These are phyloP conservation scores for Macaranga tanarius DNA, from an alignment of 441 rosid species.

Conservation along the genomic window DNA sequence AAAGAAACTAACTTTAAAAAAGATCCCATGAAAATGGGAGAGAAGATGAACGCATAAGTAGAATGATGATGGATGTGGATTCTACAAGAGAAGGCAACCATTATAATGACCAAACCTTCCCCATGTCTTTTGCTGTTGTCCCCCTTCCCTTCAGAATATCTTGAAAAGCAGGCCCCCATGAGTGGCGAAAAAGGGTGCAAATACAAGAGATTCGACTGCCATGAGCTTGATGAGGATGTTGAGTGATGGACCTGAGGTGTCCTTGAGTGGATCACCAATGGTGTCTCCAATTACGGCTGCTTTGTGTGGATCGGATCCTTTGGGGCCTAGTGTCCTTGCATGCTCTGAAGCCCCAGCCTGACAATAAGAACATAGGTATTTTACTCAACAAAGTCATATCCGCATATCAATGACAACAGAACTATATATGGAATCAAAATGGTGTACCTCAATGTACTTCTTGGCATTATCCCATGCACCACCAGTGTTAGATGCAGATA, in stretches of 20 bases:
- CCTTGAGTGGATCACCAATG: constrained; percentile 79
- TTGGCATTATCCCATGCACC: constrained; percentile 93
- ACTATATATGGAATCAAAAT: background rate
- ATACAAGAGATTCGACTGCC: constrained; percentile 86
- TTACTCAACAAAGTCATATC: background rate
- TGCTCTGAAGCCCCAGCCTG: constrained; percentile 88
- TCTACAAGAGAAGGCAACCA: constrained; percentile 9
- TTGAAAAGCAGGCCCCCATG: constrained; percentile 81
- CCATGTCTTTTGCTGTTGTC: background rate
- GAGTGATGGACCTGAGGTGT: constrained; percentile 79
- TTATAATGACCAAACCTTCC: background rate
- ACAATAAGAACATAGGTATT: background rate
- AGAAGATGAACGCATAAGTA: constrained; percentile 10
- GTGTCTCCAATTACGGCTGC: constrained; percentile 90
- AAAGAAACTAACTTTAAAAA: background rate
- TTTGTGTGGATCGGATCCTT: constrained; percentile 79
- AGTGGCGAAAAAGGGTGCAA: constrained; percentile 82
- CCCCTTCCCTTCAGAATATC: constrained; percentile 29
- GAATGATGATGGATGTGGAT: constrained; percentile 1
- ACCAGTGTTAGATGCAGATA: constrained; percentile 87
- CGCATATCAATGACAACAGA: background rate
- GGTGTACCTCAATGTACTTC: constrained; percentile 72
- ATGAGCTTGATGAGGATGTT: constrained; percentile 85
- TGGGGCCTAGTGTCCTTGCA: constrained; percentile 71
- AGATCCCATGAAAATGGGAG: constrained; percentile 10